Base-by-base conservation (phyloP, 495 filamentous ascomycete genomes). In the Penicillium cosmopolitanum region DNA sequence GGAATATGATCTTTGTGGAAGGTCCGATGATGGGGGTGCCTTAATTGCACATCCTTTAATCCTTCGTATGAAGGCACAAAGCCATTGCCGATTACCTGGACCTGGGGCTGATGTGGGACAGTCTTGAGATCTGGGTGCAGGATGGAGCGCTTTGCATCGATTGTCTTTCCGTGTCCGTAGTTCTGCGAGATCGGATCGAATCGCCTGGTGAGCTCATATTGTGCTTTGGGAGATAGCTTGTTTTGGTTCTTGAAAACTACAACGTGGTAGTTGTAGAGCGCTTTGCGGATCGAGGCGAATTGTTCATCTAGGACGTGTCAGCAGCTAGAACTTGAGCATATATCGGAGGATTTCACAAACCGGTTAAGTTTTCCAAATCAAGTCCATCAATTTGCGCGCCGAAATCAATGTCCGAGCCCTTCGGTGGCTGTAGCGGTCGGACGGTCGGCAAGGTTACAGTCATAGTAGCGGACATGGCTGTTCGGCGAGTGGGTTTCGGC, bases 111-210 rank as follows among this genome's bases (percentile, higher is more conserved):
- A 70, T 89, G 87, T 0, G 89, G 88, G 42, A 91, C 83, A 2
- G 89, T 92, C 72, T 92, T 91, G 15, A 91, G 79, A 63, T 92
- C 89, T 1, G 89, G 88, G 64, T 91, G 89, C 18, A 92, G 81
- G 67, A 92, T 84, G 65, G 81, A 85, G 44, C 86, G 82, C 65
- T 87, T 86, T 3, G 77, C 79, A 67, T 89, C 86, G 63, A 88
- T 74, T 16, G 86, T 86, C 66, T 87, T 87, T 69, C 87, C 88
- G 66, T 91, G 89, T 43, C 89, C 89, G 73, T 92, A 92, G 18
- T 77, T 82, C 1, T 80, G 72, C 5, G 84, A 81, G 2, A 74
- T 61, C 3, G 87, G 87, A 62, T 91, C 88, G 77, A 91, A 92
- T 56, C 85, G 83, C 31, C 80, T 80, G 12, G 88, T 91, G 38